These are phyloP conservation scores for Aspergillus viridinutans DNA, from an alignment of 2,329 filamentous ascomycete genomes.

Conservation along the genomic window DNA sequence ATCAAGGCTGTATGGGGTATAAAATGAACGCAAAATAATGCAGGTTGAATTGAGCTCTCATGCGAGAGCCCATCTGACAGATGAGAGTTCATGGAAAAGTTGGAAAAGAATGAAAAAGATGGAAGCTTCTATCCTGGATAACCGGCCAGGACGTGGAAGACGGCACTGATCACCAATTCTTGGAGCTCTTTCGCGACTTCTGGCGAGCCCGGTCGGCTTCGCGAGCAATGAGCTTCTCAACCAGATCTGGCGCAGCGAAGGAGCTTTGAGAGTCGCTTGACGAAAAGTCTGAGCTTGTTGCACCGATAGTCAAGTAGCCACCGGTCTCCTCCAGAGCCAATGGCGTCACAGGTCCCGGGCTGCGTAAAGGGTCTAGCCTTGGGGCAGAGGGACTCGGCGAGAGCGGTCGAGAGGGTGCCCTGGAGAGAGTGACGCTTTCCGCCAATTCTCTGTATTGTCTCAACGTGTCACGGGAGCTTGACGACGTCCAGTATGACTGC, in stretches of 20 bases:
- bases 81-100: neutral
- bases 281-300: slow-evolving; percentile 13
- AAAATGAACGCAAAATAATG: neutral
- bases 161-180: slow-evolving; percentile 21
- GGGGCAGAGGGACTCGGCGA: slow-evolving; percentile 40
- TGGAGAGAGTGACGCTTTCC: slow-evolving; percentile 30
- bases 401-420: slow-evolving; percentile 22
- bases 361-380: slow-evolving; percentile 42
- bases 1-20: slow-evolving; percentile 7
- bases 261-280: slow-evolving; percentile 19
- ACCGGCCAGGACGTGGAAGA: slow-evolving; percentile 10
- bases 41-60: neutral
- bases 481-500: slow-evolving; percentile 28
- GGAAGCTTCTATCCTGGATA: slow-evolving; percentile 5
- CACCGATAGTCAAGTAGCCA: slow-evolving; percentile 39
- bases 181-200: slow-evolving; percentile 24
- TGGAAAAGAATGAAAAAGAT: neutral
- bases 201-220: slow-evolving; percentile 31
- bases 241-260: slow-evolving; percentile 26
- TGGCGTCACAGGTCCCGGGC: slow-evolving; percentile 45
- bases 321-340: slow-evolving; percentile 39
- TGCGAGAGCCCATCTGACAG: neutral
- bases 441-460: slow-evolving; percentile 43
- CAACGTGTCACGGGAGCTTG: slow-evolving; percentile 35
- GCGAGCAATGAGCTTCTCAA: slow-evolving; percentile 32